These are phyloP conservation scores for Ceratocystis eucalypticola DNA, from an alignment of 2,329 filamentous ascomycete species.

Conservation along the genomic window DNA sequence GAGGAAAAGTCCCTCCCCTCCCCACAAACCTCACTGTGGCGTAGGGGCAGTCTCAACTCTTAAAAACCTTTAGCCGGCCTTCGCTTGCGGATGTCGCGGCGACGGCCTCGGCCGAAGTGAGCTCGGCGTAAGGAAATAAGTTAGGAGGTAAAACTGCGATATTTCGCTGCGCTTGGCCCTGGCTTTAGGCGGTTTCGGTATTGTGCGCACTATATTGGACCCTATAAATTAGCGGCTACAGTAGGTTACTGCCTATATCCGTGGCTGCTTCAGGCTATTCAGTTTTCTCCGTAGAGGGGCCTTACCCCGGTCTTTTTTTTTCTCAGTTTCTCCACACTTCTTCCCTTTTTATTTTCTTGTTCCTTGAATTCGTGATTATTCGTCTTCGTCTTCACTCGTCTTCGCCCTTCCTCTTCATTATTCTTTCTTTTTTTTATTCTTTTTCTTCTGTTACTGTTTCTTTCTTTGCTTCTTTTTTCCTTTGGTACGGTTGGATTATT, in stretches of 20 bases:
- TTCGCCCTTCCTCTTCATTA: slow-evolving; percentile 14
- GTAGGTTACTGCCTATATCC: background rate
- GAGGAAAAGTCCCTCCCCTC: background rate
- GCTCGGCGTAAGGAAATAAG: slow-evolving; percentile 19
- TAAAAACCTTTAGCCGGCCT: background rate
- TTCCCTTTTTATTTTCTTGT: background rate
- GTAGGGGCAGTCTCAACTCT: background rate
- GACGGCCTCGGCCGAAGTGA: slow-evolving; percentile 18
- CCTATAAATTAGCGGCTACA: background rate
- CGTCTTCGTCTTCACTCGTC: slow-evolving; percentile 16
- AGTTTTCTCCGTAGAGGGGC: background rate
- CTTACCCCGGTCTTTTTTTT: slow-evolving; percentile 9
- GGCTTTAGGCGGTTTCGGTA: background rate
- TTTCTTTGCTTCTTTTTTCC: slow-evolving; percentile 15
- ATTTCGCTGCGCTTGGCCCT: slow-evolving; percentile 10
- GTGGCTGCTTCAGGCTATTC: background rate
- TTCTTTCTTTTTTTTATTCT: slow-evolving; percentile 12
- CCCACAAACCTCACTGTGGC: background rate
- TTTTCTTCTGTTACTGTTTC: slow-evolving; percentile 13
- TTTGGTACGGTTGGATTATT: slow-evolving; percentile 7
- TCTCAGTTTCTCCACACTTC: slow-evolving; percentile 9
- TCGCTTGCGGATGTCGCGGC: slow-evolving; percentile 1
- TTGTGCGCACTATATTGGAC: background rate
- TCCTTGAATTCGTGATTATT: slow-evolving; percentile 10
- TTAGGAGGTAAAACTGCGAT: slow-evolving; percentile 7